Evolutionary conservation across 345 rosid species (phyloP).

Genomic region (Gossypioides kirkii): DNA sequence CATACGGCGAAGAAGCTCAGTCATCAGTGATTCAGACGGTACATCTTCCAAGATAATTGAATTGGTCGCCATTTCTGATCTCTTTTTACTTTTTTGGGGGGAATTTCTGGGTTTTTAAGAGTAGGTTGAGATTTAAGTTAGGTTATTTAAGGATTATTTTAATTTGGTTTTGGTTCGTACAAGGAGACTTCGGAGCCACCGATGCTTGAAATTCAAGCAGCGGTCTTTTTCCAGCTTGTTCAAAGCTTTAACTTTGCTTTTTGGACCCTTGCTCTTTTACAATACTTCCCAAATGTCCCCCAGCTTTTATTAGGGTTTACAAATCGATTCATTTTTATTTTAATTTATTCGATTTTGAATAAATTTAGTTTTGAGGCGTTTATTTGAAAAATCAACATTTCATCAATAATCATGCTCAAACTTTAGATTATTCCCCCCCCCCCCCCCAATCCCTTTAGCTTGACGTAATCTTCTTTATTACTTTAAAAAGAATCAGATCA

Average conservation of each 20-base stretch:
- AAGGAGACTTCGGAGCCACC: neutral
- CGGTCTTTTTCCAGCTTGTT: neutral
- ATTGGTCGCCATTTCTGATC: constrained; percentile 40
- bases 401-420: too few species aligned
- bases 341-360: too few species aligned
- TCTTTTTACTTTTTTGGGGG: neutral
- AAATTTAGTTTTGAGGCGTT: too few species aligned
- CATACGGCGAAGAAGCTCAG: constrained; percentile 94
- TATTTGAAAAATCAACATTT: too few species aligned
- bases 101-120: neutral
- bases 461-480: too few species aligned
- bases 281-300: neutral
- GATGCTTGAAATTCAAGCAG: neutral
- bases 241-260: neutral
- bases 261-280: neutral
- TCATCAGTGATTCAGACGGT: constrained; percentile 72
- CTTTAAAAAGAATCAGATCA: too few species aligned
- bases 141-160: neutral
- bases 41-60: constrained; percentile 70
- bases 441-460: too few species aligned
- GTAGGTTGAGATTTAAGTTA: neutral
- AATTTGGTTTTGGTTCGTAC: neutral
- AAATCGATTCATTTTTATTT: too few species aligned
- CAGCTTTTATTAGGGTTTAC: neutral
- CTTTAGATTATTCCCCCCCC: too few species aligned